Base-by-base conservation (phyloP, 768 basidiomycete genomes). In the Leccinum ochraceum region DNA sequence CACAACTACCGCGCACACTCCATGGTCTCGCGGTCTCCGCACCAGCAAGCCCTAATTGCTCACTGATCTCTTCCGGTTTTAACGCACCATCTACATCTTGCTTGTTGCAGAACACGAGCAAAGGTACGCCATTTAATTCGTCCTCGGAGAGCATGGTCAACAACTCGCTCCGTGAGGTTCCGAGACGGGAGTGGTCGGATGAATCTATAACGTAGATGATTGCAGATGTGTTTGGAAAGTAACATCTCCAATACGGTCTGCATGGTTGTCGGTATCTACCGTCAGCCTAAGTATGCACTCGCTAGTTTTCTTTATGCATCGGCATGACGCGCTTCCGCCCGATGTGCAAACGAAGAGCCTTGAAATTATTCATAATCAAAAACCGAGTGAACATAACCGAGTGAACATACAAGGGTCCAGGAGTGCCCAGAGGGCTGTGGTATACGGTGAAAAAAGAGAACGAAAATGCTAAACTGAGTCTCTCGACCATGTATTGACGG, bases 141-240 rank as follows among this genome's bases (percentile, higher is more conserved):
- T 96, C 94, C 73, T 97, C 95, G 28, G 92, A 89, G 54, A 98
- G 81, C 92, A 96, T 95, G 4, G 95, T 96, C 64, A 97, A 79
- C 46, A 98, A 80, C 72, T 96, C 95, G 44, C 90, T 86, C 61
- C 94, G 88, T 55, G 95, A 94, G 2, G 92, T 94, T 56, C 81
- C 76, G 60, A 98, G 77, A 39, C 95, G 90, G 46, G 86, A 80
- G 58, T 83, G 83, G 75, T 98, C 95, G 39, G 93, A 88, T 11
- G 94, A 91, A 75, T 98, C 95, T 69, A 99, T 98, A 64, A 99
- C 97, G 75, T 96, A 99, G 72, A 99, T 92, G 68, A 99, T 96
- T 39, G 95, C 96, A 64, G 95, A 94, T 3, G 96, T 98, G 74
- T 98, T 97, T 13, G 95, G 95, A 75, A 97, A 99, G 79, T 99